Evolutionary conservation across 352 stramenopile genomes (phyloP).

Genomic region (Thraustotheca clavata): DNA sequence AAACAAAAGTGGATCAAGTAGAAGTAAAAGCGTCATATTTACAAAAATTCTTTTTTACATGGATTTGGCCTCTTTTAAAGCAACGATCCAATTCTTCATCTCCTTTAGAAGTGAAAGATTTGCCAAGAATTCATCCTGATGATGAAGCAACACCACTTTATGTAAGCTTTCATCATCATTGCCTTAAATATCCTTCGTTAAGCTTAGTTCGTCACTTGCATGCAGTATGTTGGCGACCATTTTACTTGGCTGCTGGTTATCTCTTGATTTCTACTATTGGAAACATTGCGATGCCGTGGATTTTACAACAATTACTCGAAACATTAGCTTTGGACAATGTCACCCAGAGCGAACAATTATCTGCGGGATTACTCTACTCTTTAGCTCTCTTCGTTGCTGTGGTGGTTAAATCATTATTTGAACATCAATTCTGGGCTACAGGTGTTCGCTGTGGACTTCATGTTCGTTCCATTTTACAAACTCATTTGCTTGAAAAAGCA

Average conservation of each 20-base stretch:
- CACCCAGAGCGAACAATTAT: background rate
- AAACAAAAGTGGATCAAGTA: background rate
- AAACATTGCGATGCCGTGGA: background rate
- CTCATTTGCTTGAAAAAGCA: slow-evolving; percentile 4
- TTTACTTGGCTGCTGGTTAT: slow-evolving; percentile 2
- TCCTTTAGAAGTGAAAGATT: background rate
- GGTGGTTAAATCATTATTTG: background rate
- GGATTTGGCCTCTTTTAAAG: slow-evolving; percentile 14
- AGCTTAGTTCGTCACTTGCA: slow-evolving; percentile 11
- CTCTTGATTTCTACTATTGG: background rate
- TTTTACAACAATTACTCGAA: background rate
- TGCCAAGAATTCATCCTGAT: background rate
- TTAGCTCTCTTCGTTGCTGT: background rate
- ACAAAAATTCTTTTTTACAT: slow-evolving; percentile 1
- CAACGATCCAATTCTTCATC: background rate
- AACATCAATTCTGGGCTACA: slow-evolving; percentile 18
- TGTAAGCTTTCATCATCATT: background rate
- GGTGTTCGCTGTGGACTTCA: slow-evolving; percentile 18
- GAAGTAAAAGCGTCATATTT: background rate
- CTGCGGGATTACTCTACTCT: background rate
- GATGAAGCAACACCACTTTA: background rate
- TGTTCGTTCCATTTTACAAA: slow-evolving; percentile 11
- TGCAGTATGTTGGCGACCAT: background rate
- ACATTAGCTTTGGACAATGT: background rate
- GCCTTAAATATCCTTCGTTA: background rate